These are phyloP conservation scores for Phytophthora pistaciae DNA, from an alignment of 352 stramenopile species.

Conservation along the genomic window DNA sequence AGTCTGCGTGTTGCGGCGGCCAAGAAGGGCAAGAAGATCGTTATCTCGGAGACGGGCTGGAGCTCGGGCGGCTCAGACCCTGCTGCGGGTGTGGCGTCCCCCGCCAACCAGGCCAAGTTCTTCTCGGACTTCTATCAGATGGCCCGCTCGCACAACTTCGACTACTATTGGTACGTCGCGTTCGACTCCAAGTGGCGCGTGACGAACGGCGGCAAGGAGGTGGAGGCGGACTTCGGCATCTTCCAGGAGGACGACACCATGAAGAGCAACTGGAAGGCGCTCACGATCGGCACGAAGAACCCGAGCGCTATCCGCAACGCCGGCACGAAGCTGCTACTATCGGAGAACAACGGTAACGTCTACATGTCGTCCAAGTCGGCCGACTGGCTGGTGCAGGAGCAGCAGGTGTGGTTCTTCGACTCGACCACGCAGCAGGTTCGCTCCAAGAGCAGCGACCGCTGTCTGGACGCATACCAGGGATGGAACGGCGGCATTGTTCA, in stretches of 20 bases:
- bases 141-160: conserved; percentile 45
- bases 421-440: conserved; percentile 27
- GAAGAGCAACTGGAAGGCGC: conserved; percentile 53
- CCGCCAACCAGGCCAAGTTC: conserved; percentile 59
- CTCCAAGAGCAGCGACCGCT: conserved; percentile 33
- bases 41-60: conserved; percentile 77
- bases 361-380: conserved; percentile 37
- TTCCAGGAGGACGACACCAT: conserved; percentile 51
- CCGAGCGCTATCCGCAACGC: conserved; percentile 27
- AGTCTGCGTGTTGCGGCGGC: conserved; percentile 43
- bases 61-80: conserved; percentile 41
- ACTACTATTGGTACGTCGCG: conserved; percentile 74
- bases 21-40: conserved; percentile 49
- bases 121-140: conserved; percentile 74
- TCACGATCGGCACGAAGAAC: conserved; percentile 37
- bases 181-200: conserved; percentile 65
- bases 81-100: conserved; percentile 44
- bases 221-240: conserved; percentile 72
- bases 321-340: conserved; percentile 27
- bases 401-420: conserved; percentile 69
- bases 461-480: conserved; percentile 54
- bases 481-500: conserved; percentile 51
- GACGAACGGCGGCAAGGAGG: conserved; percentile 38
- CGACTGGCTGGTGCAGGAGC: conserved; percentile 49
- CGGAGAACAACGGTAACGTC: conserved; percentile 38